Evolutionary conservation across 2,329 filamentous ascomycete genomes (phyloP), one percentile per base, ranked within the genome.

Genomic region (Lithohypha guttulata): DNA sequence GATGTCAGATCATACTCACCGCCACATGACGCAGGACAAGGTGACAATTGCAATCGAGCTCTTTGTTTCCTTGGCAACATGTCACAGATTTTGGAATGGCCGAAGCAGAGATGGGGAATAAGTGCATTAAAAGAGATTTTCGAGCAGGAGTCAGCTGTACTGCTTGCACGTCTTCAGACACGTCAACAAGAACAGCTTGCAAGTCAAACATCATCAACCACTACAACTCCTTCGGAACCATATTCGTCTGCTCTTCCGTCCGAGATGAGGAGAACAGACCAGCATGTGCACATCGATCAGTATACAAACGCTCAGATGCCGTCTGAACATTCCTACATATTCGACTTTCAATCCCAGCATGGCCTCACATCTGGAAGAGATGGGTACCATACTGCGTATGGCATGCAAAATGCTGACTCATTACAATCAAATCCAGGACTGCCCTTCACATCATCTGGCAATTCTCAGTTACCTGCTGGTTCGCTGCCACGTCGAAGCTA

Each of bases 91-190:
- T 41, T 52, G 6, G 47, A 48, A 22, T 49, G 45, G 42, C 48
- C 50, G n/a, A 35, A 40, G 13, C 39, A 35, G 22, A 44, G 48
- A 21, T 52, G 46, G 48, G 40, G 44, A n/a, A 45, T 49, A 31
- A 34, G 44, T 34, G 43, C 46, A 17, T 41, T 51, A 39, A 34
- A 38, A 14, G 43, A 49, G 29, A 42, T 40, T 31, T 52, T 51
- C 30, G 46, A 51, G 18, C 46, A 50, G 35, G 50, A 52, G 29
- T 49, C 50, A 10, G 50, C 48, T 10, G 50, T 51, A 5, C 43
- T 52, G 25, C 44, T 46, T 20, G 47, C 40, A 15, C 46, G 46
- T 20, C 37, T 52, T 22, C 47, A 44, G 22, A 47, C 33, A 29
- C 29, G 44, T 20, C 48, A 51, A 32, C 32, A 44, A 19, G 42